Evolutionary conservation across 352 stramenopile species (phyloP).

Genomic region (Phytophthora brassicae): DNA sequence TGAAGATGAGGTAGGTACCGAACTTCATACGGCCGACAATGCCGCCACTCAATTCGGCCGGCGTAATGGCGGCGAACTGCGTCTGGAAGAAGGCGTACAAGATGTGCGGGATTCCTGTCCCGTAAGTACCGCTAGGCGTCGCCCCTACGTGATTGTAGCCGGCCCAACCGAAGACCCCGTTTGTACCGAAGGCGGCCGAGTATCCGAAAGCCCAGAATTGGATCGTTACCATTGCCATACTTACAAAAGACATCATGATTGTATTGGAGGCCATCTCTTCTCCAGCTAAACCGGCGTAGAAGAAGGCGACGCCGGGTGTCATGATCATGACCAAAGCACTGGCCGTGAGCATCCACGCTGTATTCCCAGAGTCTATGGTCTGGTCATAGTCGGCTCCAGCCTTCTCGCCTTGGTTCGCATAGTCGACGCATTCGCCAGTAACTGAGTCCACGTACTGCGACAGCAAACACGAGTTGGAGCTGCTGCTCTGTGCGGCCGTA

Average conservation of each 20-base stretch:
- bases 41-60: slow-evolving; percentile 64
- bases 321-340: slow-evolving; percentile 67
- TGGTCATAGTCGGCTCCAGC: slow-evolving; percentile 26
- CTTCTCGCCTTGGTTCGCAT: slow-evolving; percentile 32
- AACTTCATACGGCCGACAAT: slow-evolving; percentile 84
- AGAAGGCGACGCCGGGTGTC: slow-evolving; percentile 64
- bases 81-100: slow-evolving; percentile 80
- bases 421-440: slow-evolving; percentile 39
- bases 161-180: slow-evolving; percentile 56
- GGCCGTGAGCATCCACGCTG: slow-evolving; percentile 56
- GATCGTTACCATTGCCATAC: slow-evolving; percentile 71
- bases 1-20: slow-evolving; percentile 71
- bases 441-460: slow-evolving; percentile 40
- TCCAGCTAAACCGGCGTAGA: slow-evolving; percentile 74
- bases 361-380: slow-evolving; percentile 50
- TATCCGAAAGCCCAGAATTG: slow-evolving; percentile 80
- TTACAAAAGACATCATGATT: slow-evolving; percentile 76
- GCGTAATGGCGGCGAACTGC: slow-evolving; percentile 80
- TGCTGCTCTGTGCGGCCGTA: slow-evolving; percentile 30
- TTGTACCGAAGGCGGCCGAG: slow-evolving; percentile 58
- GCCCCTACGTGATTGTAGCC: slow-evolving; percentile 56
- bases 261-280: slow-evolving; percentile 76
- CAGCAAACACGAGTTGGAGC: slow-evolving; percentile 22
- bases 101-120: slow-evolving; percentile 56
- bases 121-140: slow-evolving; percentile 45